A percentile compares a stretch with the other conserved stretches of the same genome.
These are phyloP conservation scores for Quercus ilex DNA, from an alignment of 306 rosid species.

Conservation along the genomic window DNA sequence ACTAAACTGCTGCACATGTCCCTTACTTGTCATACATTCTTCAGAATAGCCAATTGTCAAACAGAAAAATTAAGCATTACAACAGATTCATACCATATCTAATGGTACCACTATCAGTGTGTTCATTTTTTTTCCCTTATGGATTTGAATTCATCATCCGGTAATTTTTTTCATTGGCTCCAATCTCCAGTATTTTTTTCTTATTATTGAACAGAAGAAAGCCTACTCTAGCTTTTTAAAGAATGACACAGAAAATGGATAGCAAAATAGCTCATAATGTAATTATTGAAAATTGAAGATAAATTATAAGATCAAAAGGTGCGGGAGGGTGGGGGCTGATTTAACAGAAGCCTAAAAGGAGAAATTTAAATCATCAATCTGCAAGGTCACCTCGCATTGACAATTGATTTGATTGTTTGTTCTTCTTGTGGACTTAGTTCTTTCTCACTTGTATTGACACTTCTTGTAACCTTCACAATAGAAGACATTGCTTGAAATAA, in stretches of 20 bases:
- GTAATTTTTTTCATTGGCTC: neutral
- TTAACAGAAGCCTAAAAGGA: neutral
- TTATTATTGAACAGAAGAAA: neutral
- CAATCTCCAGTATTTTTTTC: neutral
- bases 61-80: neutral
- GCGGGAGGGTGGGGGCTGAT: neutral
- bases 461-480: constrained; percentile 65
- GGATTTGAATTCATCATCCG: no score
- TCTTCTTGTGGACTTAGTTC: constrained; percentile 82
- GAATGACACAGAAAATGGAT: neutral
- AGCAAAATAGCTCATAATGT: neutral
- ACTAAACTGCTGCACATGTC: neutral
- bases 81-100: neutral
- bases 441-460: constrained; percentile 32
- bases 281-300: neutral
- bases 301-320: neutral
- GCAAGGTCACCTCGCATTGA: constrained; percentile 59
- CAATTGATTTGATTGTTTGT: constrained; percentile 70
- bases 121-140: neutral
- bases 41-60: neutral
- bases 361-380: neutral
- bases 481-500: constrained; percentile 11
- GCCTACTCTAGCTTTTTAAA: neutral
- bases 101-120: neutral
- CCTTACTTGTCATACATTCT: neutral